Evolutionary conservation across 495 filamentous ascomycete genomes (phyloP), one percentile per base, ranked within the genome.

Genomic region (Jackrogersella multiformis): DNA sequence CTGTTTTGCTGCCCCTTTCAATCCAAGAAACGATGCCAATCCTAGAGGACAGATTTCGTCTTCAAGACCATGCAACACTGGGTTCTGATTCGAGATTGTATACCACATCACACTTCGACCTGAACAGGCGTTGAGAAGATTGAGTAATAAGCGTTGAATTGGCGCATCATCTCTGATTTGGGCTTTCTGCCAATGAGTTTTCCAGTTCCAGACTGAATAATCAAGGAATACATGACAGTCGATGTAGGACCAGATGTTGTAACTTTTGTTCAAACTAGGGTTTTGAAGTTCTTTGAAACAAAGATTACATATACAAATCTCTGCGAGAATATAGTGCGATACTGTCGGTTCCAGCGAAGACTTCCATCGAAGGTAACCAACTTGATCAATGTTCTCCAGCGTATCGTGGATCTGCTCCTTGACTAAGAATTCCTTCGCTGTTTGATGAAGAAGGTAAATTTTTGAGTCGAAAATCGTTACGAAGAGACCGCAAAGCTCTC

Each of bases 401-500:
- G 2, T 3, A 15, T 13, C 15, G 1, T 8, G 15, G 39, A 15
- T 5, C 13, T 18, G 39, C 15, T 21, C 10, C 39, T 21, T 42
- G 61, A 77, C 59, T 10, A 79, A 61, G 39, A 77, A 80, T 53
- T 81, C 77, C 39, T 68, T 80, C 1, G 77, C 78, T 4, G 80
- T 83, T 42, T 83, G 81, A 49, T 82, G 81, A 34, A 83, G 67
- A 1, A 83, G 53, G 57, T 79, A 83, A 2, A 83, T 42, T 56
- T 64, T 74, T 0, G 59, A 64, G 20, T 79, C 61, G 12, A 73
- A 49, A 18, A 81, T 74, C 5, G 61, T 68, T 10, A 83, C 52
- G 48, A 82, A 77, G 10, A 82, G 75, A 0, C 80, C 80, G 58
- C 80, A 82, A 6, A 75, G 32, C 13, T 76, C 69, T 70, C 74